A percentile compares a stretch with the other conserved stretches of the same genome.
phyloP scores from a whole-genome alignment of 2,329 filamentous ascomycete species.

The Mycosphaerella sp. region DNA sequence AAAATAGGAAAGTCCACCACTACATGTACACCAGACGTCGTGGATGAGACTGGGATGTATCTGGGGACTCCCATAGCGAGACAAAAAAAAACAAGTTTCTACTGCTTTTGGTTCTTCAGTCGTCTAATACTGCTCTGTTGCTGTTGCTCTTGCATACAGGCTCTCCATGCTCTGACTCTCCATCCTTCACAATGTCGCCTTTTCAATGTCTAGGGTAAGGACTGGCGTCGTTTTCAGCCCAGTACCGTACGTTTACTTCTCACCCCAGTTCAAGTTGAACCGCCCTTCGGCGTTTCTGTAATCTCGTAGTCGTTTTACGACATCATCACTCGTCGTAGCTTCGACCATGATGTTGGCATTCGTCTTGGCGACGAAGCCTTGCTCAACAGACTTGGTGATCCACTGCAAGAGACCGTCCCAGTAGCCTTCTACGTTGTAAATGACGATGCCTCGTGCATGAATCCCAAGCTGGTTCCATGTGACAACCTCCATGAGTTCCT shows the following conservation, averaged over 20 bases:
- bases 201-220: neutral
- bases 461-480: conserved; percentile 97
- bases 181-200: neutral
- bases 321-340: conserved; percentile 64
- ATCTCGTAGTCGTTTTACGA: conserved; percentile 61
- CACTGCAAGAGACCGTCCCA: conserved; percentile 82
- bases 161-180: too few species aligned
- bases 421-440: conserved; percentile 85
- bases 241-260: conserved; percentile 41
- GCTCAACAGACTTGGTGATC: conserved; percentile 67
- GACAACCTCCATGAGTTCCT: conserved; percentile 86
- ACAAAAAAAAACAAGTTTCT: too few species aligned
- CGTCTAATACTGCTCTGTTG: too few species aligned
- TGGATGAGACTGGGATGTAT: neutral
- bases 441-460: conserved; percentile 69
- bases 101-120: too few species aligned
- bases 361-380: conserved; percentile 67
- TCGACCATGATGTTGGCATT: conserved; percentile 75
- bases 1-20: neutral
- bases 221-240: neutral
- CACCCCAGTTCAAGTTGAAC: conserved; percentile 76
- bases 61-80: too few species aligned
- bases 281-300: conserved; percentile 72
- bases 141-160: too few species aligned
- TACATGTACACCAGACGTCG: neutral